Evolutionary conservation across 2,329 filamentous ascomycete genomes (phyloP).

Genomic region (Diaporthe sp.): DNA sequence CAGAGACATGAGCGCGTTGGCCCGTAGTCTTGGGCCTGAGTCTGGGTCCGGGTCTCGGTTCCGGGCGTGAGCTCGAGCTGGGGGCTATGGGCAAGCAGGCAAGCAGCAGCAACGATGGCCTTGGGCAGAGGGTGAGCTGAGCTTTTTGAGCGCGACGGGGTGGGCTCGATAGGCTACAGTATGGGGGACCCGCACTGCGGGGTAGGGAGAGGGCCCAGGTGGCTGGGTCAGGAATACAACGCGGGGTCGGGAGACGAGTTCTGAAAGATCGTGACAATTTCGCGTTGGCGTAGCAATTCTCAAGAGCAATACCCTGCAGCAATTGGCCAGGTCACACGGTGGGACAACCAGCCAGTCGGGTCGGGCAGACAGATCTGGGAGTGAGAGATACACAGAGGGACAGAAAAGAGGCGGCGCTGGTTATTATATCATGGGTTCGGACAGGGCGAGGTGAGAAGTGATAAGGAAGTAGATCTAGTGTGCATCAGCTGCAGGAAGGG

Average conservation of each 20-base stretch:
- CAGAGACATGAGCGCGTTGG: slow-evolving; percentile 63
- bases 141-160: not conserved
- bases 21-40: not conserved
- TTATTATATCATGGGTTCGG: slow-evolving; percentile 20
- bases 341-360: slow-evolving; percentile 15
- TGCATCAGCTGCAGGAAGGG: slow-evolving; percentile 12
- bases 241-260: slow-evolving; percentile 3
- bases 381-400: not conserved
- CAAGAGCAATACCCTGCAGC: not conserved
- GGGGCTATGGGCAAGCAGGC: slow-evolving; percentile 13
- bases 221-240: slow-evolving; percentile 26
- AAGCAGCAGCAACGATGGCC: not conserved
- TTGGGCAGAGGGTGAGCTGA: slow-evolving; percentile 27
- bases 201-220: slow-evolving; percentile 28
- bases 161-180: not conserved
- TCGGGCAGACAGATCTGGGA: not conserved
- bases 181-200: slow-evolving; percentile 35
- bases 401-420: not conserved
- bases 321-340: not conserved
- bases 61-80: not conserved
- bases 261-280: slow-evolving; percentile 9
- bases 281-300: not conserved
- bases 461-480: not conserved
- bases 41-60: not conserved
- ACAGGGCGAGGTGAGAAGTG: not conserved